Conservation (phyloP, 345 rosid genomes). For the Citrus unshiu region DNA sequence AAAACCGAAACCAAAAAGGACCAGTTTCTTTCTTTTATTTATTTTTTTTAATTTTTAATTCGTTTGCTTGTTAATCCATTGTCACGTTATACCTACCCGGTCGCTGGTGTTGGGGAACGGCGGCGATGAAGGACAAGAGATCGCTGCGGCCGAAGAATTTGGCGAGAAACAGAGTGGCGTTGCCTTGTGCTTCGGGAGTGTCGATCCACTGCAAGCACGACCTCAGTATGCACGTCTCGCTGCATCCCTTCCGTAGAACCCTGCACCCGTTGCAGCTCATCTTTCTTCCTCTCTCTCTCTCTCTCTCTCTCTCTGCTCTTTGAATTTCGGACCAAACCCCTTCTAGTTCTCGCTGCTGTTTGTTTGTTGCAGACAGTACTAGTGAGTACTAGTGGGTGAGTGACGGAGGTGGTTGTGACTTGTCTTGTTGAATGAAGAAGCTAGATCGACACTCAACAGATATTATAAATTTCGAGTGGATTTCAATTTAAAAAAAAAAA, state of each 20-base stretch:
- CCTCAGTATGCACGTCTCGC: conserved; percentile 47
- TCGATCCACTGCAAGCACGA: conserved; percentile 54
- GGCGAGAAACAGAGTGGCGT: conserved; percentile 63
- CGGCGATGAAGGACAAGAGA: conserved; percentile 43
- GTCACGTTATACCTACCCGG: conserved; percentile 28
- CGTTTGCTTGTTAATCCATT: too few relatives aligned
- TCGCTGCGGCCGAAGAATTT: conserved; percentile 61
- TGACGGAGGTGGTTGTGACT: too few relatives aligned
- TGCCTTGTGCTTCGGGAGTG: conserved; percentile 47
- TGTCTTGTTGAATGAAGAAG: too few relatives aligned
- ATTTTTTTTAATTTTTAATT: too few relatives aligned
- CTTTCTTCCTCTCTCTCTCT: neutral
- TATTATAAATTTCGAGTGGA: too few relatives aligned
- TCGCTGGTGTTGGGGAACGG: conserved; percentile 53
- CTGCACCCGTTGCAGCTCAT: conserved; percentile 69
- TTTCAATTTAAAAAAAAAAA: too few relatives aligned
- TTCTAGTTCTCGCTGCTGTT: neutral
- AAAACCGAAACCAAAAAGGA: neutral
- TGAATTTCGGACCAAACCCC: neutral
- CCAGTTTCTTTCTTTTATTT: too few relatives aligned
- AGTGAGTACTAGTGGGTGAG: too few relatives aligned
- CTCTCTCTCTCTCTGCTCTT: neutral
- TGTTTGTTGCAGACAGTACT: neutral
- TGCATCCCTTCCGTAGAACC: conserved; percentile 57
- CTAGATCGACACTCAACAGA: too few relatives aligned